These are phyloP conservation scores for Daedaleopsis sinensis DNA, from an alignment of 768 basidiomycete species.

Conservation along the genomic window DNA sequence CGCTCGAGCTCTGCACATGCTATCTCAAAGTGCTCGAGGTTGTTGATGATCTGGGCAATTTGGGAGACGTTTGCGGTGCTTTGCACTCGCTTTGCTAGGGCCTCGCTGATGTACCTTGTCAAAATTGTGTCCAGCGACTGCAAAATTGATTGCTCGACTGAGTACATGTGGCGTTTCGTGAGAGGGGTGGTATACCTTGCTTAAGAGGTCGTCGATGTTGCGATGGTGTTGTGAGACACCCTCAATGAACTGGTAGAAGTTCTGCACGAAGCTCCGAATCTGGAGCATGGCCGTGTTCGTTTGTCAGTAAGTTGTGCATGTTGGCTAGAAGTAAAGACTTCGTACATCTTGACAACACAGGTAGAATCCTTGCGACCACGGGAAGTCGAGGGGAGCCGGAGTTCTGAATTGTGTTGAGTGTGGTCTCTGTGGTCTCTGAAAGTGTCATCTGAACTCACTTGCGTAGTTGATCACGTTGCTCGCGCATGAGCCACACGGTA, in stretches of 20 bases:
- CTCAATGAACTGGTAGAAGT: slow-evolving; percentile 96
- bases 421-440: neutral
- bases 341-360: slow-evolving; percentile 88
- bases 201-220: slow-evolving; percentile 89
- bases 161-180: neutral
- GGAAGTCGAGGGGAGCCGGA: slow-evolving; percentile 69
- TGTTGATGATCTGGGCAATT: slow-evolving; percentile 90
- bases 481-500: slow-evolving; percentile 79
- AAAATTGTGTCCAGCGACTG: slow-evolving; percentile 89
- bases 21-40: slow-evolving; percentile 88
- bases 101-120: slow-evolving; percentile 72
- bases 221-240: slow-evolving; percentile 91
- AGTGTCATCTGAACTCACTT: slow-evolving; percentile 41
- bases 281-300: slow-evolving; percentile 34
- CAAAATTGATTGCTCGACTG: too few relatives aligned
- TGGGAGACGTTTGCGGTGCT: slow-evolving; percentile 83
- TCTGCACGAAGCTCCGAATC: slow-evolving; percentile 89
- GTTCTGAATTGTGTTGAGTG: slow-evolving; percentile 42
- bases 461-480: slow-evolving; percentile 61
- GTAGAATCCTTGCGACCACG: slow-evolving; percentile 96
- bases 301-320: neutral
- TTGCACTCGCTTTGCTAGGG: slow-evolving; percentile 73
- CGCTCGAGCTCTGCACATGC: slow-evolving; percentile 85
- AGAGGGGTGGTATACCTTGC: slow-evolving; percentile 58
- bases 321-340: neutral